Evolutionary conservation across 805 yeast species (phyloP).

Genomic region (Candida cerambycidarum): DNA sequence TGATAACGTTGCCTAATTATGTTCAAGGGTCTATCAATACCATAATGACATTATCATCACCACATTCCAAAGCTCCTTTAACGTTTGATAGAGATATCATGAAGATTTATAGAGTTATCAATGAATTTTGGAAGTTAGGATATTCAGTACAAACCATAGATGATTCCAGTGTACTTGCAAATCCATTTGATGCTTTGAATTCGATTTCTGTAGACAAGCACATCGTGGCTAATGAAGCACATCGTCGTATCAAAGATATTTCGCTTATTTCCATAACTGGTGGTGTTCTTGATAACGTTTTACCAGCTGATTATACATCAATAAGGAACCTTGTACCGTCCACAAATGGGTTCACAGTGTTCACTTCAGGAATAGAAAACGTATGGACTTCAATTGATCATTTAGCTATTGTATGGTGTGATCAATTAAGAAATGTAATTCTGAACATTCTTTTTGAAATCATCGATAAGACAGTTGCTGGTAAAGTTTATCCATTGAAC

Average conservation of each 20-base stretch:
- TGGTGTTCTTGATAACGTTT: constrained; percentile 70
- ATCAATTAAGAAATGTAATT: constrained; percentile 68
- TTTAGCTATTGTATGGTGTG: constrained; percentile 95
- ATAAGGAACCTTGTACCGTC: constrained; percentile 70
- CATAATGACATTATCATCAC: constrained; percentile 82
- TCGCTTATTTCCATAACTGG: constrained; percentile 87
- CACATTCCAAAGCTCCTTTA: constrained; percentile 89
- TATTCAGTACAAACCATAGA: constrained; percentile 18
- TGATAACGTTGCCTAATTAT: constrained; percentile 80
- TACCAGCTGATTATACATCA: constrained; percentile 89
- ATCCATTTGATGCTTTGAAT: constrained; percentile 1
- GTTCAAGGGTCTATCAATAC: constrained; percentile 72
- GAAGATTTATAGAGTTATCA: constrained; percentile 68
- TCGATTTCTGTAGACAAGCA: not conserved
- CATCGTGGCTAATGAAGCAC: constrained; percentile 33
- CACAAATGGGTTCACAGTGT: constrained; percentile 76
- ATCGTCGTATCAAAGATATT: constrained; percentile 51
- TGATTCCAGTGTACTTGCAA: constrained; percentile 19
- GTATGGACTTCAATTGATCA: constrained; percentile 97
- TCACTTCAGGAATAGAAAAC: constrained; percentile 79
- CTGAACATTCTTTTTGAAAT: constrained; percentile 60
- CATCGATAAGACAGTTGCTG: constrained; percentile 47
- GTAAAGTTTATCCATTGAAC: constrained; percentile 51
- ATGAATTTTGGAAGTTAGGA: constrained; percentile 77
- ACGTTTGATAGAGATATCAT: constrained; percentile 89